Evolutionary conservation across 306 rosid species (phyloP), one percentile per base, ranked within the genome.

Genomic region (Cicer judaicum): DNA sequence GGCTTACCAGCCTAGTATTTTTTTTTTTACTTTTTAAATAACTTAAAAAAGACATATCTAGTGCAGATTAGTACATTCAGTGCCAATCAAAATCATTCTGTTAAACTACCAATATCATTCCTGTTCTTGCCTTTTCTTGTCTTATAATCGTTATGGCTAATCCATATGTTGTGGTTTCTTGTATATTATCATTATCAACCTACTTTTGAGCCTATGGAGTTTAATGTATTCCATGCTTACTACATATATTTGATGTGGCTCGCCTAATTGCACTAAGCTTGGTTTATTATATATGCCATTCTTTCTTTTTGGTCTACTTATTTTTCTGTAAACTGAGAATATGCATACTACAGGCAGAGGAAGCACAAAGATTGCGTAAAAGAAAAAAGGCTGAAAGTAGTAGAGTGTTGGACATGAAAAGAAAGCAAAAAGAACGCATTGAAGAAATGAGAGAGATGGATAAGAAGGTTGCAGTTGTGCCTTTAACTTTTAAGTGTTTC

Each of bases 391-490:
- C 88, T 11, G 97, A 95, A 70, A 86, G 60, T 55, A 46, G 80
- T 85, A 96, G 93, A 13, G 41, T 87, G 68, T 29, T 81, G 67
- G 93, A 92, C 73, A 89, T 89, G 92, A 85, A 92, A 76, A 87
- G 83, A 83, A 92, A 98, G 79, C 93, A 90, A 84, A 89, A 85
- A 80, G 86, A 90, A 75, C 97, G 99, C 9, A 77, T 95, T 71
- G 96, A 89, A 86, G 98, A 95, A 92, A 90, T 92, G 52, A 92
- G 99, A 77, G 87, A 95, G 87, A 84, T 93, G 12, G 93, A 87
- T 68, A 92, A 92, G 91, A 95, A 95, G 97, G 99, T 95, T 74
- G 79, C 72, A 21, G 16, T 77, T 75, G 39, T 59, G 63, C 10
- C 60, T 49, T 73, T 54, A 21, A 54, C 55, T 21, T 21, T 79